Conservation (phyloP, 345 rosid species). For the Acer saccharum region DNA sequence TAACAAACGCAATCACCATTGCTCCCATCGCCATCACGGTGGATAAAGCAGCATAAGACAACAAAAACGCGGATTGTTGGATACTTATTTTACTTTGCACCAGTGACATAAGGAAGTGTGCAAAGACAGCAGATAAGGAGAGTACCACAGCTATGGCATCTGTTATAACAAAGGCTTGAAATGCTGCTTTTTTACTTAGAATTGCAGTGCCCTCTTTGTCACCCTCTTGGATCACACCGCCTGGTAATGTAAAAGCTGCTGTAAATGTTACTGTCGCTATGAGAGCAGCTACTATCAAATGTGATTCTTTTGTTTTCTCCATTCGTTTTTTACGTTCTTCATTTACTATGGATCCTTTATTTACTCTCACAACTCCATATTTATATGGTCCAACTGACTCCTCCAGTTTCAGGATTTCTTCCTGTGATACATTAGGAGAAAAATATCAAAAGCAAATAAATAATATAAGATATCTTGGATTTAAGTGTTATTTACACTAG, state of each 20-base stretch:
- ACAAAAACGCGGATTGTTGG: fast-evolving
- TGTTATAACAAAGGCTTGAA: neutral
- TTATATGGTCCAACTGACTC: too few species aligned
- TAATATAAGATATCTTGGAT: too few species aligned
- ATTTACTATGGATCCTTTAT: neutral
- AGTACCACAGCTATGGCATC: neutral
- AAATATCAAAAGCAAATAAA: too few species aligned
- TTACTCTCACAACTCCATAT: too few species aligned
- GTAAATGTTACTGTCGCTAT: neutral
- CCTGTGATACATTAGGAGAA: too few species aligned
- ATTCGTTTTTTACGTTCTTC: neutral
- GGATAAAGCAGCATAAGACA: too few species aligned
- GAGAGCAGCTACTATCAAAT: neutral
- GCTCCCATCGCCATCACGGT: too few species aligned
- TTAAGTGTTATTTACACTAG: too few species aligned
- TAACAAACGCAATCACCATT: too few species aligned
- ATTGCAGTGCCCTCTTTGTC: neutral
- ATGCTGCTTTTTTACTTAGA: neutral
- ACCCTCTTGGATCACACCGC: neutral
- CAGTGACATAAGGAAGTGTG: neutral
- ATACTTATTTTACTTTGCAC: too few species aligned
- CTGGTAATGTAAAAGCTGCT: neutral
- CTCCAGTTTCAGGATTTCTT: too few species aligned
- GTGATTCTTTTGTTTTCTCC: neutral
- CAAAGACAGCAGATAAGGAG: neutral